Evolutionary conservation across 1,139 yeast species (phyloP).

Genomic region (Debaryomyces coudertii): DNA sequence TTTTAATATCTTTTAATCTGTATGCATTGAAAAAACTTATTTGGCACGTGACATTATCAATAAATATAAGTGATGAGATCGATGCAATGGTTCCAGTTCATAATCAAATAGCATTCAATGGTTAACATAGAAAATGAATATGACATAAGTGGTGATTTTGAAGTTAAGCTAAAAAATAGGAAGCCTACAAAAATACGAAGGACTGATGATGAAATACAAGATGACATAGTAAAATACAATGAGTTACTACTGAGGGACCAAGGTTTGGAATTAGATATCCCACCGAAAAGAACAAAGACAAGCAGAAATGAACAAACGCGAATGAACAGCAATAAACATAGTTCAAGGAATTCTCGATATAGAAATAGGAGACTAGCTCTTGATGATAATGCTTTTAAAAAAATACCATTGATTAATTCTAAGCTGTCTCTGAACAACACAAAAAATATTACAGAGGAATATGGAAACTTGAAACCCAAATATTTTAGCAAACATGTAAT

Average conservation of each 20-base stretch:
- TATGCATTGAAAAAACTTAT: background rate
- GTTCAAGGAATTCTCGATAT: background rate
- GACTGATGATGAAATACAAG: slow-evolving; percentile 19
- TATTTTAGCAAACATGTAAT: background rate
- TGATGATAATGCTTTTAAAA: background rate
- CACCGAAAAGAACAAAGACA: slow-evolving; percentile 23
- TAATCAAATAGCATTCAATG: background rate
- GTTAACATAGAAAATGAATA: background rate
- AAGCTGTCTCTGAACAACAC: background rate
- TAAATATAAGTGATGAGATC: background rate
- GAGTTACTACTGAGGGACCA: slow-evolving; percentile 21
- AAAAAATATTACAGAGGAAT: background rate
- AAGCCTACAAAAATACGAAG: slow-evolving; percentile 13
- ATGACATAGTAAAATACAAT: slow-evolving; percentile 25
- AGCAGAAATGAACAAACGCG: slow-evolving; percentile 6
- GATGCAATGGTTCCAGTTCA: background rate
- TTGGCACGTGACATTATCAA: background rate
- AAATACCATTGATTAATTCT: background rate
- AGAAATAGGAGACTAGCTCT: background rate
- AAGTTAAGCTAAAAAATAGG: slow-evolving; percentile 3
- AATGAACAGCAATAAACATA: background rate
- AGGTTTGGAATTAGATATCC: slow-evolving; percentile 30
- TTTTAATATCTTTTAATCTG: background rate
- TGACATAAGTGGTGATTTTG: background rate
- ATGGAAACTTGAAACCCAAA: slow-evolving; percentile 2